A percentile compares a stretch with the other conserved stretches of the same genome.
Conservation (phyloP, 1,284 basidiomycete species). For the Cryptococcus sp. region DNA sequence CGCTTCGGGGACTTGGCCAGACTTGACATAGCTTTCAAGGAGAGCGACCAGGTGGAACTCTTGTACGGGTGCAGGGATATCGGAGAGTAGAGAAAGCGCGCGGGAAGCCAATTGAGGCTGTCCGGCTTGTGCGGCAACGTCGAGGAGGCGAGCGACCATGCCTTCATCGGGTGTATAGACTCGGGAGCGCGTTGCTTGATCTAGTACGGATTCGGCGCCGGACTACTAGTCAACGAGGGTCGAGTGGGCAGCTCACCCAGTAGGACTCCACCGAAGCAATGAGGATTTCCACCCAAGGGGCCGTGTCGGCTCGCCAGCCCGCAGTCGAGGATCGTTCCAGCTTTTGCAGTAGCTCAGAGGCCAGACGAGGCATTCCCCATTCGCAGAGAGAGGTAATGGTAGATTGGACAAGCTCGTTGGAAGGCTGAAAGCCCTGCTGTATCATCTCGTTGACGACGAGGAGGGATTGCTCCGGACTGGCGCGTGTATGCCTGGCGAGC, state of each 20-base stretch:
- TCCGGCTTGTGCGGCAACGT: constrained; percentile 66
- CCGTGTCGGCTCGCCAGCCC: constrained; percentile 8
- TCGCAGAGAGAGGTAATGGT: constrained; percentile 17
- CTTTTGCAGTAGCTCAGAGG: constrained; percentile 26
- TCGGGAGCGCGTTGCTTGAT: constrained; percentile 53
- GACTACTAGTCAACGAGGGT: constrained; percentile 50
- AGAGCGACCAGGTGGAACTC: constrained; percentile 51
- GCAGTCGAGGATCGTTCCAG: constrained; percentile 11
- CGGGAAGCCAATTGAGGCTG: constrained; percentile 62
- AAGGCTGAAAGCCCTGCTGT: constrained; percentile 15
- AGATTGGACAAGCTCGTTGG: constrained; percentile 8
- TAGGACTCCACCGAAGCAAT: constrained; percentile 28
- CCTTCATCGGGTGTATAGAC: constrained; percentile 66
- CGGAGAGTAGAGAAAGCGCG: constrained; percentile 56
- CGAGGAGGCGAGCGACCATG: constrained; percentile 60
- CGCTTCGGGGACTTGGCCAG: constrained; percentile 38
- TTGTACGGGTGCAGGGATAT: constrained; percentile 51
- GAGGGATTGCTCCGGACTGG: constrained; percentile 26
- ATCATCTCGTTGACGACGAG: constrained; percentile 32
- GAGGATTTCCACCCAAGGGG: constrained; percentile 34
- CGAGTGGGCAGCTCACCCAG: too few relatives aligned
- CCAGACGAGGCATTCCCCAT: constrained; percentile 30
- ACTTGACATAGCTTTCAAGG: constrained; percentile 41
- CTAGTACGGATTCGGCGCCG: constrained; percentile 61
- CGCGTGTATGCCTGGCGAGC: constrained; percentile 11